phyloP scores from a whole-genome alignment of 2,329 filamentous ascomycete genomes.

The Dendryphion nanum region DNA sequence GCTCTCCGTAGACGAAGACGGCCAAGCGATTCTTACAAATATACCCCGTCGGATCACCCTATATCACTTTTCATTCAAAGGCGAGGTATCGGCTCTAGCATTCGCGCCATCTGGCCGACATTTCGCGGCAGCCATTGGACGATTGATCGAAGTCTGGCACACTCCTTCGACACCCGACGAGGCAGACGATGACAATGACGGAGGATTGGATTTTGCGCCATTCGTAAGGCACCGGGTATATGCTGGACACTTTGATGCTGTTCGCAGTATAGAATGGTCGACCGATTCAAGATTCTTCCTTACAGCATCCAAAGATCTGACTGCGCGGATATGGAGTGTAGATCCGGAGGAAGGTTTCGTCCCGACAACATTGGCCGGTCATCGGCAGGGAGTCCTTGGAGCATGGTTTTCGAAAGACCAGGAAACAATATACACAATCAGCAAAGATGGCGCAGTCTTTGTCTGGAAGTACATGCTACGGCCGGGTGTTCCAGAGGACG shows the following conservation, averaged over 20 bases:
- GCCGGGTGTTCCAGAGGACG: constrained; percentile 53
- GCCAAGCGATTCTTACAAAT: constrained; percentile 89
- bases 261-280: constrained; percentile 90
- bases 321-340: constrained; percentile 91
- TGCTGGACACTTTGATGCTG: constrained; percentile 82
- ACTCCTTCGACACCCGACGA: constrained; percentile 86
- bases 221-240: constrained; percentile 88
- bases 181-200: constrained; percentile 60
- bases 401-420: constrained; percentile 97
- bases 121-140: constrained; percentile 84
- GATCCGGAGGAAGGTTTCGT: constrained; percentile 83
- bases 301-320: constrained; percentile 87
- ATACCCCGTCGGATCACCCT: constrained; percentile 80
- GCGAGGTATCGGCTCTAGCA: constrained; percentile 75
- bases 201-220: constrained; percentile 86
- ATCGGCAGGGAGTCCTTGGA: constrained; percentile 85
- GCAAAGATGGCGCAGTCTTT: constrained; percentile 95
- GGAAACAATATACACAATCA: constrained; percentile 93
- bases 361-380: constrained; percentile 85
- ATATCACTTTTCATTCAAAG: constrained; percentile 93
- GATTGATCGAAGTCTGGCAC: constrained; percentile 92
- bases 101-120: constrained; percentile 90
- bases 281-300: constrained; percentile 94
- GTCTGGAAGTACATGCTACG: constrained; percentile 79
- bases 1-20: constrained; percentile 90